phyloP scores from a whole-genome alignment of 202 grass and related monocot genomes.

The Musa balbisiana region DNA sequence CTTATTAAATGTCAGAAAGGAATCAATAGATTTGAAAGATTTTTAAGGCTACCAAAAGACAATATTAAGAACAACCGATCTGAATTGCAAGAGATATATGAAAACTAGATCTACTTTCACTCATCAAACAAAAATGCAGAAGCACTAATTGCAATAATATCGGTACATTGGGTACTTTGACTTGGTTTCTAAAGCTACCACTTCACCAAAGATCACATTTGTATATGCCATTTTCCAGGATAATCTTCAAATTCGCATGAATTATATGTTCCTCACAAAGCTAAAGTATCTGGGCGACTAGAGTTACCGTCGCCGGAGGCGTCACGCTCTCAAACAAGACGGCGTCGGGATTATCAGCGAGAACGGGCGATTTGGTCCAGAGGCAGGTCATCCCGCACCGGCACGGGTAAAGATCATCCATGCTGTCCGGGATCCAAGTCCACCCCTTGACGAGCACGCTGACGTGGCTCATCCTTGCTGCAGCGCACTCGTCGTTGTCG shows the following conservation, averaged over 20 bases:
- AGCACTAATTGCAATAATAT: too few relatives aligned
- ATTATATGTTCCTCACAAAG: not conserved
- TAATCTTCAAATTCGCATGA: not conserved
- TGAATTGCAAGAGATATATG: not conserved
- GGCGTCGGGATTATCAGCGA: slow-evolving; percentile 64
- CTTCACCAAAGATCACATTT: not conserved
- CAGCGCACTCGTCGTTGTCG: slow-evolving; percentile 8
- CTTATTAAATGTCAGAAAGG: not conserved
- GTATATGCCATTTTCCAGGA: too few relatives aligned
- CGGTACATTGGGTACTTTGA: not conserved
- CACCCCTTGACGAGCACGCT: slow-evolving; percentile 81
- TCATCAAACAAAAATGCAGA: too few relatives aligned
- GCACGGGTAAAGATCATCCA: slow-evolving; percentile 81
- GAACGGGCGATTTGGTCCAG: slow-evolving; percentile 70
- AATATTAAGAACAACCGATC: not conserved
- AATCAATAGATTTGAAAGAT: not conserved
- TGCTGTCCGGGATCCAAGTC: slow-evolving; percentile 94
- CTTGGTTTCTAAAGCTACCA: not conserved
- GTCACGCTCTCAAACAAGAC: slow-evolving; percentile 64
- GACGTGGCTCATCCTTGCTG: slow-evolving; percentile 31
- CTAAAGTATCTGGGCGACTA: too few relatives aligned
- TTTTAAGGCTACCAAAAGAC: not conserved
- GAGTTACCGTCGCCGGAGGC: slow-evolving; percentile 14
- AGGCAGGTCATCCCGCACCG: slow-evolving; percentile 75
- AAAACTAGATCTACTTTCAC: not conserved